These are phyloP conservation scores for Piloderma croceum DNA, from an alignment of 768 basidiomycete species.

Conservation along the genomic window DNA sequence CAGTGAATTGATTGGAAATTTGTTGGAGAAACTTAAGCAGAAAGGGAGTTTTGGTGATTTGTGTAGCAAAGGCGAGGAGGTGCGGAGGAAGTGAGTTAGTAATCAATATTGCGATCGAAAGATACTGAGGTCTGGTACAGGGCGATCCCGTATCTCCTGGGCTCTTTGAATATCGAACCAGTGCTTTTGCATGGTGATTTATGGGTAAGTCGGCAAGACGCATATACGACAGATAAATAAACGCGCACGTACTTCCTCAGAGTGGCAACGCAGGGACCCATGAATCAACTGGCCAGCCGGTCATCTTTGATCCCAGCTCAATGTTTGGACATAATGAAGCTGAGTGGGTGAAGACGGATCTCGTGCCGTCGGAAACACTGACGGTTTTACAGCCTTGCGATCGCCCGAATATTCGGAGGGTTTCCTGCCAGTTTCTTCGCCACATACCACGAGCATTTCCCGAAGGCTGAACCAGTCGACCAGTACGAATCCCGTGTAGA, in stretches of 20 bases:
- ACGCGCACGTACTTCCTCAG: conserved; percentile 28
- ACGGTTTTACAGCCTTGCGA: conserved; percentile 49
- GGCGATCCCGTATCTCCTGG: conserved; percentile 68
- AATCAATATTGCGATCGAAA: conserved; percentile 6
- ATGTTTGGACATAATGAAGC: conserved; percentile 80
- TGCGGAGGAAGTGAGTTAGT: conserved; percentile 40
- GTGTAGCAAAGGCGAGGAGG: conserved; percentile 44
- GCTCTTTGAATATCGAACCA: conserved; percentile 51
- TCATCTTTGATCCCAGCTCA: conserved; percentile 75
- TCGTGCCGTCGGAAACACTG: too few relatives aligned
- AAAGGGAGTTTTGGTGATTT: conserved; percentile 40
- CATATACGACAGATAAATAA: conserved; percentile 1
- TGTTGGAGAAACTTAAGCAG: conserved; percentile 43
- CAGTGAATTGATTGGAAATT: conserved; percentile 51
- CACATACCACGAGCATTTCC: conserved; percentile 56
- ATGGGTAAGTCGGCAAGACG: conserved; percentile 49
- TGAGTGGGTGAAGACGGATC: too few relatives aligned
- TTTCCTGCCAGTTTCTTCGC: conserved; percentile 58
- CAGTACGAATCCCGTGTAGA: conserved; percentile 61
- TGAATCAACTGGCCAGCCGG: conserved; percentile 43
- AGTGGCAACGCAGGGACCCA: conserved; percentile 72
- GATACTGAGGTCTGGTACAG: conserved; percentile 29
- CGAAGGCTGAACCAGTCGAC: conserved; percentile 58
- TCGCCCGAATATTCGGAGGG: conserved; percentile 77
- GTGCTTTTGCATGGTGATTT: conserved; percentile 76